A percentile compares a stretch with the other conserved stretches of the same genome.
These are phyloP conservation scores for Hyaloscypha variabilis DNA, from an alignment of 495 filamentous ascomycete genomes.

Conservation along the genomic window DNA sequence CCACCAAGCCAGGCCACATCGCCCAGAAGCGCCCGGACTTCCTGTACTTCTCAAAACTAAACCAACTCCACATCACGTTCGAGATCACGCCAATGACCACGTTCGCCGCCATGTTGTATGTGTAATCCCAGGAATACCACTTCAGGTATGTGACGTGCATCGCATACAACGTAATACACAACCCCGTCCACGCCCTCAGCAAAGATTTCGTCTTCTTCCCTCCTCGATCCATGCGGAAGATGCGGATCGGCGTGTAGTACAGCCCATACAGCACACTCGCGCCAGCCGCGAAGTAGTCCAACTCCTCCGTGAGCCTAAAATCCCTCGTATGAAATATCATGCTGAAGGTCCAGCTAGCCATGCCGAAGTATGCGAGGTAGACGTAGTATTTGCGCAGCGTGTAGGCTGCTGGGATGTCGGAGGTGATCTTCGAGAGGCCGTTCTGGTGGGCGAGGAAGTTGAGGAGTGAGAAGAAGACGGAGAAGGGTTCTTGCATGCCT, in stretches of 20 bases:
- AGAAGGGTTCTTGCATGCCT: slow-evolving; percentile 93
- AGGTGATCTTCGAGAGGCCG: slow-evolving; percentile 71
- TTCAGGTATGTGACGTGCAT: slow-evolving; percentile 83
- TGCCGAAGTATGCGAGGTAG: slow-evolving; percentile 76
- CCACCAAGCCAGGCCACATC: slow-evolving; percentile 88
- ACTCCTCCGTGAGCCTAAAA: slow-evolving; percentile 81
- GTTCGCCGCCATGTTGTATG: slow-evolving; percentile 97
- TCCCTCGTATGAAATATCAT: slow-evolving; percentile 91
- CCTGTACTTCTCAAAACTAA: slow-evolving; percentile 75
- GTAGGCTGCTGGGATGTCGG: slow-evolving; percentile 70
- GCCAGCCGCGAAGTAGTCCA: slow-evolving; percentile 96
- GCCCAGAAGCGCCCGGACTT: slow-evolving; percentile 74
- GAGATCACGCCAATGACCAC: slow-evolving; percentile 79
- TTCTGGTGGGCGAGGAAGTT: slow-evolving; percentile 87
- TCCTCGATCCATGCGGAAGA: slow-evolving; percentile 77
- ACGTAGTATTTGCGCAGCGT: slow-evolving; percentile 81
- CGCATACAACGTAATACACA: slow-evolving; percentile 72
- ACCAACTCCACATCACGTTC: slow-evolving; percentile 84
- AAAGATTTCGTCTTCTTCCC: slow-evolving; percentile 57
- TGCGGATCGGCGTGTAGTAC: slow-evolving; percentile 77
- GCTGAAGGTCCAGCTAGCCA: slow-evolving; percentile 84
- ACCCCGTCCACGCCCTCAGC: slow-evolving; percentile 71
- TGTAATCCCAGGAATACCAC: slow-evolving; percentile 89
- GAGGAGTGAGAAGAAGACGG: slow-evolving; percentile 87
- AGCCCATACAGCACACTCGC: slow-evolving; percentile 89